Conservation (phyloP, 257 asterid species). For the Solanum chilense region DNA sequence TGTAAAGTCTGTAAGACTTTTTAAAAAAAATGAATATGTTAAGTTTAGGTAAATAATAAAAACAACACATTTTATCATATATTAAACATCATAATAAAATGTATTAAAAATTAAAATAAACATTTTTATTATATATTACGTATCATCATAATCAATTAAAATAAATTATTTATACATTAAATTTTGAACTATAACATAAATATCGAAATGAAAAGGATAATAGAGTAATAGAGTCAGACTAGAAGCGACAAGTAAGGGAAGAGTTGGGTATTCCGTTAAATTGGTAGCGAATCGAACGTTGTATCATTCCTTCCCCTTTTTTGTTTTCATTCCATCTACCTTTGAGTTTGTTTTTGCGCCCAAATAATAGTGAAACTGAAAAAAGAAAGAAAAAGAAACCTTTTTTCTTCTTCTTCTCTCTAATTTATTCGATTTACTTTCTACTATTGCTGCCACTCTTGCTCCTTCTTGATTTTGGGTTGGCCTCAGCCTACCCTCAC, state of each 20-base stretch:
- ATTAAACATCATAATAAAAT: no score
- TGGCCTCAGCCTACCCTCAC: neutral
- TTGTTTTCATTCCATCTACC: neutral
- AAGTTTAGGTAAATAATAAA: no score
- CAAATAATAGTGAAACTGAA: neutral
- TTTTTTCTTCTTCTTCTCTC: neutral
- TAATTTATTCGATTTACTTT: neutral
- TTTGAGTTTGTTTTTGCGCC: neutral
- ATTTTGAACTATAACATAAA: fast-evolving
- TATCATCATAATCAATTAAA: fast-evolving
- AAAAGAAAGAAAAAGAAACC: neutral
- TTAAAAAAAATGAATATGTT: no score
- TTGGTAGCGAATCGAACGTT: neutral
- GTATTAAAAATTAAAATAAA: no score
- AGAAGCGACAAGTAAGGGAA: neutral
- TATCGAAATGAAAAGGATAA: no score
- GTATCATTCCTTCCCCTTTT: neutral
- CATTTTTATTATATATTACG: no score
- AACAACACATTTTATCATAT: no score
- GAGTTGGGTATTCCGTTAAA: neutral
- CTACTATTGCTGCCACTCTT: neutral
- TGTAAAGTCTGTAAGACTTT: no score
- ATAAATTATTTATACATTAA: no score
- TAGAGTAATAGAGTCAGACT: no score
- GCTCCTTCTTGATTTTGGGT: neutral